A percentile compares a stretch with the other conserved stretches of the same genome.
Evolutionary conservation across 2,329 filamentous ascomycete genomes (phyloP).

Genomic region (Aspergillus niger): DNA sequence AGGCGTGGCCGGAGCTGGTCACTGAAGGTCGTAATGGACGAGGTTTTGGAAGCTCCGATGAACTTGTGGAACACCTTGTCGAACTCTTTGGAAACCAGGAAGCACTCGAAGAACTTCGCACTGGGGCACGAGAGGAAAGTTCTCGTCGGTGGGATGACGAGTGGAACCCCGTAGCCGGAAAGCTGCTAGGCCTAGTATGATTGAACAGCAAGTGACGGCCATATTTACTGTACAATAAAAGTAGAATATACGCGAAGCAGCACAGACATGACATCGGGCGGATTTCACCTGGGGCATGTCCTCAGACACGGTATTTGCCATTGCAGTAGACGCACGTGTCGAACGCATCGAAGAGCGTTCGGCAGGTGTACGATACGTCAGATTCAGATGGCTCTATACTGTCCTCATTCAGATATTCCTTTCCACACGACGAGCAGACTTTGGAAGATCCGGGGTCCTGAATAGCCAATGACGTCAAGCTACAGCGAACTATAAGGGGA

Average conservation of each 20-base stretch:
- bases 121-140: slow-evolving; percentile 74
- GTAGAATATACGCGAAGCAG: background rate
- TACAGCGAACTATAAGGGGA: slow-evolving; percentile 52
- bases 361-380: slow-evolving; percentile 25
- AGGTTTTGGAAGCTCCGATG: slow-evolving; percentile 73
- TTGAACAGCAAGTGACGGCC: background rate
- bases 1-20: slow-evolving; percentile 89
- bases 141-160: slow-evolving; percentile 83
- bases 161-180: slow-evolving; percentile 82
- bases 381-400: slow-evolving; percentile 25
- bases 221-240: background rate
- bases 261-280: background rate
- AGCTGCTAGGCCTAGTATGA: slow-evolving; percentile 59
- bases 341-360: slow-evolving; percentile 32
- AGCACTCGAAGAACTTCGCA: slow-evolving; percentile 63
- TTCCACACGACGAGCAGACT: slow-evolving; percentile 55
- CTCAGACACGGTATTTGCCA: slow-evolving; percentile 35
- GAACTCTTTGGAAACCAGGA: slow-evolving; percentile 62
- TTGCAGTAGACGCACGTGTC: slow-evolving; percentile 40
- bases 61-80: slow-evolving; percentile 65
- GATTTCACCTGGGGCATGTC: background rate
- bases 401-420: slow-evolving; percentile 52
- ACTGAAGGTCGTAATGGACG: slow-evolving; percentile 81
- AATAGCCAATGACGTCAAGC: slow-evolving; percentile 57
- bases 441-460: slow-evolving; percentile 57